These are phyloP conservation scores for Plectosphaerella plurivora DNA, from an alignment of 2,329 filamentous ascomycete species.

Conservation along the genomic window DNA sequence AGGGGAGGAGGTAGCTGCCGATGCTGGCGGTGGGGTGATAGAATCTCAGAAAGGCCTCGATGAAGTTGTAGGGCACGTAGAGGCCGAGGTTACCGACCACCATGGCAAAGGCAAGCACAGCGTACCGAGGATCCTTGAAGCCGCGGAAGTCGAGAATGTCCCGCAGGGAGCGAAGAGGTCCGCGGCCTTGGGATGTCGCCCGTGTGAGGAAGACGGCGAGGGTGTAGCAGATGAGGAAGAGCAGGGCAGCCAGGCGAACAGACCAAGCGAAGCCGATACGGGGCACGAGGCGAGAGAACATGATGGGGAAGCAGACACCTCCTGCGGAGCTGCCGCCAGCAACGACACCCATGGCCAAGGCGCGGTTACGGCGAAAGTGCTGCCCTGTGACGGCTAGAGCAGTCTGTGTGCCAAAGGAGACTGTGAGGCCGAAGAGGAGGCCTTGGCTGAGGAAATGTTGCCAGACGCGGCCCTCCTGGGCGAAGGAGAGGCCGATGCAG, in stretches of 20 bases:
- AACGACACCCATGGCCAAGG: conserved; percentile 22
- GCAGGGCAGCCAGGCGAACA: conserved; percentile 35
- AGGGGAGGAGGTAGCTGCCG: conserved; percentile 33
- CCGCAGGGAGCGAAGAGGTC: conserved; percentile 1
- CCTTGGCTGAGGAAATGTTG: conserved; percentile 33
- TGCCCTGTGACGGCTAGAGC: conserved; percentile 17
- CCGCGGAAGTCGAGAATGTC: conserved; percentile 6
- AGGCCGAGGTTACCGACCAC: conserved; percentile 14
- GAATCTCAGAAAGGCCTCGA: conserved; percentile 32
- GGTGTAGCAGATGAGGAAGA: conserved; percentile 30
- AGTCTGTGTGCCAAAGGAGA: conserved; percentile 7
- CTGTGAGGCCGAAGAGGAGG: conserved; percentile 13
- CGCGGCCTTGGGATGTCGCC: conserved; percentile 18
- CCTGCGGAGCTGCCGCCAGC: conserved; percentile 12
- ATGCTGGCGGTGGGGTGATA: conserved; percentile 30
- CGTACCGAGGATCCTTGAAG: conserved; percentile 6
- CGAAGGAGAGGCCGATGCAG: conserved; percentile 7
- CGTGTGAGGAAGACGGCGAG: conserved; percentile 26
- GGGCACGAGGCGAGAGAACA: conserved; percentile 34
- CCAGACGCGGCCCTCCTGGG: conserved; percentile 18
- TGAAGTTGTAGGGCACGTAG: conserved; percentile 31
- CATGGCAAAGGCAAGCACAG: conserved; percentile 4
- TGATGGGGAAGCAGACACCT: conserved; percentile 16
- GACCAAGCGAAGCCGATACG: conserved; percentile 53
- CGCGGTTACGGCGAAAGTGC: conserved; percentile 30